Percentiles rank a stretch among this genome's conserved stretches.
These are phyloP conservation scores for Tulasnella sp. DNA, from an alignment of 768 basidiomycete species.

Conservation along the genomic window DNA sequence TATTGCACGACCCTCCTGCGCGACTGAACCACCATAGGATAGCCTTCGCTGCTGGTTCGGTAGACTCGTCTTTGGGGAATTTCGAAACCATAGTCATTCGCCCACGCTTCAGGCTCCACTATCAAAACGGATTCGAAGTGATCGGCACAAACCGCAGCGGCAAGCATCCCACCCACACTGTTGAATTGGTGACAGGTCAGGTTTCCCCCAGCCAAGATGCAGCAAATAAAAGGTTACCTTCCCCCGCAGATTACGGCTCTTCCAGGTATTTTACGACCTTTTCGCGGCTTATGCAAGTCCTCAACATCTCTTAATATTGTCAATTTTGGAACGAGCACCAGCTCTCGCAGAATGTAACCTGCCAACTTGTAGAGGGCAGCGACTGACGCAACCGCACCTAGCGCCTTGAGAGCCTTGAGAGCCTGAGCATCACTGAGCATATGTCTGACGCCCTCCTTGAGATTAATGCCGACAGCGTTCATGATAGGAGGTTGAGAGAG, in stretches of 20 bases:
- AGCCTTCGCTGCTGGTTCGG: not conserved
- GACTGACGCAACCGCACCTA: not conserved
- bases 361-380: not conserved
- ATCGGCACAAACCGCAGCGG: constrained; percentile 17
- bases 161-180: constrained; percentile 20
- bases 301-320: constrained; percentile 14
- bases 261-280: constrained; percentile 16
- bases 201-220: not conserved
- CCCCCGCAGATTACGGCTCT: constrained; percentile 19
- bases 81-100: constrained; percentile 10
- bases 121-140: constrained; percentile 23
- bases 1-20: constrained; percentile 19
- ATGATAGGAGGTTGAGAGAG: too few species aligned
- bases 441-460: not conserved
- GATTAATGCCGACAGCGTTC: not conserved
- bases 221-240: not conserved
- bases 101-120: constrained; percentile 20
- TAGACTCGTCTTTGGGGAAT: not conserved
- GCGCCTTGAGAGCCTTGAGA: not conserved
- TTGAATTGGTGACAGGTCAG: not conserved
- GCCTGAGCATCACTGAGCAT: not conserved
- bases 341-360: not conserved
- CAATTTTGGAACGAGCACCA: constrained; percentile 18
- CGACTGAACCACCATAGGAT: not conserved
- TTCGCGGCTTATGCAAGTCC: constrained; percentile 20